phyloP scores from a whole-genome alignment of 208 protist genomes.

The Porcisia hertigi region DNA sequence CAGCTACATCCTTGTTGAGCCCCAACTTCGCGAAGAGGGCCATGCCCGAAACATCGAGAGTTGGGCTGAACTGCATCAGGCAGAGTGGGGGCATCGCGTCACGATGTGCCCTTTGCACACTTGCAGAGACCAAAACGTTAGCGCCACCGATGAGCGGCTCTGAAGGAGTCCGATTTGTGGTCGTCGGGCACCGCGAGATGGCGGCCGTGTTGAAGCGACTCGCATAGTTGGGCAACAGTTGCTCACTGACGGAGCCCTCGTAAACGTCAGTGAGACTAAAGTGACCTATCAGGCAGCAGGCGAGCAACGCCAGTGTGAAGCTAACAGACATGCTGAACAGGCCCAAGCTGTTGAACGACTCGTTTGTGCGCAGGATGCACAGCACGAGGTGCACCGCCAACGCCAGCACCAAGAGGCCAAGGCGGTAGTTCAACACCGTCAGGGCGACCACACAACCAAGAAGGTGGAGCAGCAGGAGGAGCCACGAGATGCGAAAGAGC shows the following conservation, averaged over 20 bases:
- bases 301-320: slow-evolving; percentile 46
- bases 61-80: slow-evolving; percentile 32
- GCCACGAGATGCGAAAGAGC: slow-evolving; percentile 51
- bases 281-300: slow-evolving; percentile 54
- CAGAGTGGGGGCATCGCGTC: slow-evolving; percentile 39
- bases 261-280: slow-evolving; percentile 26
- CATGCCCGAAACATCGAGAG: slow-evolving; percentile 55
- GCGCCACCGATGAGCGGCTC: background rate
- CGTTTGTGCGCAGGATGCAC: slow-evolving; percentile 44
- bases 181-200: background rate
- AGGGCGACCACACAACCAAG: slow-evolving; percentile 46
- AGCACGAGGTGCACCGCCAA: slow-evolving; percentile 57
- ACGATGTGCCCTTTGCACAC: background rate
- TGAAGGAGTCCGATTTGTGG: background rate
- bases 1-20: slow-evolving; percentile 31
- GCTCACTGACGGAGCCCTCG: slow-evolving; percentile 33
- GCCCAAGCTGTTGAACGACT: slow-evolving; percentile 49
- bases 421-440: slow-evolving; percentile 49
- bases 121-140: background rate
- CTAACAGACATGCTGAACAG: slow-evolving; percentile 33
- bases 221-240: slow-evolving; percentile 31
- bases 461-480: slow-evolving; percentile 47
- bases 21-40: slow-evolving; percentile 66
- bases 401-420: slow-evolving; percentile 59
- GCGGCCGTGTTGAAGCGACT: slow-evolving; percentile 20